These are phyloP conservation scores for Funneliformis mosseae DNA, from an alignment of 192 early-diverging fungal genomes.

Conservation along the genomic window DNA sequence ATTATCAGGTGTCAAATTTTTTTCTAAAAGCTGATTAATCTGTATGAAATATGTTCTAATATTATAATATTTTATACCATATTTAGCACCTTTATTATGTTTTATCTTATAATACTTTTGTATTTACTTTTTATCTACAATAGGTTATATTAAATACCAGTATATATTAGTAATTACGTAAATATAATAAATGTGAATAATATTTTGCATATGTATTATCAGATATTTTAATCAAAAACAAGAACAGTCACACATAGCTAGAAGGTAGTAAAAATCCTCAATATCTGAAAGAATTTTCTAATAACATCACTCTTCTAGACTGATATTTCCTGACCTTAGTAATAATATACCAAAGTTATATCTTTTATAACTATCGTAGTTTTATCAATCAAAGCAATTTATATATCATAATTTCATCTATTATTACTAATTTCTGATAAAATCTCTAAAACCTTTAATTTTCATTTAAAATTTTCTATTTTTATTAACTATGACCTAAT, in stretches of 20 bases:
- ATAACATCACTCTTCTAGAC: too few species aligned
- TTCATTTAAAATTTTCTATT: too few species aligned
- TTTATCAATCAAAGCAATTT: too few species aligned
- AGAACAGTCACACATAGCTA: slow-evolving; percentile 29
- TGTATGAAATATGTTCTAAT: slow-evolving; percentile 5
- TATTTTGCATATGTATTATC: neutral
- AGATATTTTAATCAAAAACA: slow-evolving; percentile 2
- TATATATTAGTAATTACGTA: neutral
- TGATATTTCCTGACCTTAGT: too few species aligned
- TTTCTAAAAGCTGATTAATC: slow-evolving; percentile 11
- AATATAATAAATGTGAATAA: neutral
- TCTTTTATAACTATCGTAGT: too few species aligned
- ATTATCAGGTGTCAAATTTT: neutral
- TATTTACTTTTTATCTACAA: neutral
- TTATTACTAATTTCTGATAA: too few species aligned
- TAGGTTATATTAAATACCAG: neutral
- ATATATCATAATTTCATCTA: too few species aligned
- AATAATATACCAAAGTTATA: too few species aligned
- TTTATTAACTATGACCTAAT: too few species aligned
- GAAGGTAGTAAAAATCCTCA: too few species aligned
- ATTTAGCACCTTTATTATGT: neutral
- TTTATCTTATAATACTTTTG: neutral
- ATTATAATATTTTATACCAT: neutral
- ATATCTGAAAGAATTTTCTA: too few species aligned
- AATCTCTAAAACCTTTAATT: too few species aligned